Evolutionary conservation across 139 green algal genomes (phyloP).

Genomic region (Coelastrella sp.): DNA sequence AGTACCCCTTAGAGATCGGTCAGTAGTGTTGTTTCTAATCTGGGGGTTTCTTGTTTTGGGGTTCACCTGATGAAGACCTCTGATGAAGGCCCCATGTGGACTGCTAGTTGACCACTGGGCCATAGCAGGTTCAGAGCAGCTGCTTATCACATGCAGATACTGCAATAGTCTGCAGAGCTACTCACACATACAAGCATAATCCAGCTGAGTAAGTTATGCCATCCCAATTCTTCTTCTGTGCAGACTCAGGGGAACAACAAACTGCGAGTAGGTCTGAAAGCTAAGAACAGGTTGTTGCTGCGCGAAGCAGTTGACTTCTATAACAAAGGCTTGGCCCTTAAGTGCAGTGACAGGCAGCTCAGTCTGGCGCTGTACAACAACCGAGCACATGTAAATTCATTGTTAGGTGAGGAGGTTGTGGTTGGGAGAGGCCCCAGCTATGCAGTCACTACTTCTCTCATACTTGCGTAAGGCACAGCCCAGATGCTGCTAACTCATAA

Average conservation of each 20-base stretch:
- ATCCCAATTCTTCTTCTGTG: not conserved
- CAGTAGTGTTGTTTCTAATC: too few relatives aligned
- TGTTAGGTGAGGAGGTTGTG: slow-evolving; percentile 64
- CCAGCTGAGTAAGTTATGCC: too few relatives aligned
- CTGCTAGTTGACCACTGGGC: too few relatives aligned
- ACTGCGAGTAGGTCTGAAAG: slow-evolving; percentile 69
- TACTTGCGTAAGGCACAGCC: too few relatives aligned
- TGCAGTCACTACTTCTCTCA: too few relatives aligned
- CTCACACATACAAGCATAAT: not conserved
- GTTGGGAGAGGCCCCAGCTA: not conserved
- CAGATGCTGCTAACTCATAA: not conserved
- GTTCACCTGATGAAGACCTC: too few relatives aligned
- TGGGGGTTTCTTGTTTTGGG: too few relatives aligned
- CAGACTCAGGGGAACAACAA: slow-evolving; percentile 84
- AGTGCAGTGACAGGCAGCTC: slow-evolving; percentile 51
- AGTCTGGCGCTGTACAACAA: slow-evolving; percentile 77
- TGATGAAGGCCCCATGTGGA: too few relatives aligned
- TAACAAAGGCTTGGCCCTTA: slow-evolving; percentile 68
- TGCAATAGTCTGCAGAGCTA: not conserved
- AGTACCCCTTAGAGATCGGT: too few relatives aligned
- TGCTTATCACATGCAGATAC: not conserved
- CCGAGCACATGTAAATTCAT: slow-evolving; percentile 82
- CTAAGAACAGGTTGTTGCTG: slow-evolving; percentile 83
- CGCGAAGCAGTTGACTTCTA: slow-evolving; percentile 83
- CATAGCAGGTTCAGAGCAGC: too few relatives aligned